phyloP scores from a whole-genome alignment of 1,284 basidiomycete genomes.

The Fistulina hepatica region DNA sequence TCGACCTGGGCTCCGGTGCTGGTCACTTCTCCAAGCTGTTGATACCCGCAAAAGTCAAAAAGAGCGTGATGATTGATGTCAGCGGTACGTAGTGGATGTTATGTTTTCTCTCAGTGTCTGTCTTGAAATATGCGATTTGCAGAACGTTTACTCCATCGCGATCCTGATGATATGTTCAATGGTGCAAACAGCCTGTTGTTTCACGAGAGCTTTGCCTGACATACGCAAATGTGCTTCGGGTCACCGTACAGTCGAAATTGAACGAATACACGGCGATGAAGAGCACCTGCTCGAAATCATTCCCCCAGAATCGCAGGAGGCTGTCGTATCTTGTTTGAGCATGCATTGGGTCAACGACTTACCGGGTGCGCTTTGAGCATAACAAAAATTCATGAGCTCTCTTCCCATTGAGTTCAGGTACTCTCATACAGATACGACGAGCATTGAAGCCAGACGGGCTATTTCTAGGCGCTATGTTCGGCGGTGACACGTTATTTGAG shows the following conservation, averaged over 20 bases:
- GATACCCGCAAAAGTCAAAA: conserved; percentile 60
- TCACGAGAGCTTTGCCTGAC: too few relatives aligned
- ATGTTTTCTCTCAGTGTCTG: conserved; percentile 4
- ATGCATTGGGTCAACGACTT: conserved; percentile 99
- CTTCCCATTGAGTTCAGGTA: conserved; percentile 37
- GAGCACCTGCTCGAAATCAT: conserved; percentile 60
- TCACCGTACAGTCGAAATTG: conserved; percentile 48
- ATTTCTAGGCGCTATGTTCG: conserved; percentile 90
- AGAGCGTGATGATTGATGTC: conserved; percentile 81
- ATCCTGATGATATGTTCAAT: conserved; percentile 65
- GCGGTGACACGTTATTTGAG: conserved; percentile 96
- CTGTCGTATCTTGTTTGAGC: conserved; percentile 83
- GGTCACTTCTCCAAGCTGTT: conserved; percentile 86
- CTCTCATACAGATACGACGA: conserved; percentile 82
- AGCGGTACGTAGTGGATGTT: conserved; percentile 44
- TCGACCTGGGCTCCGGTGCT: conserved; percentile 92
- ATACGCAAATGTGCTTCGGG: conserved; percentile 5
- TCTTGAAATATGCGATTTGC: conserved; percentile 29
- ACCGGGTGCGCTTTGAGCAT: conserved; percentile 58
- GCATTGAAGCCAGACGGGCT: conserved; percentile 87
- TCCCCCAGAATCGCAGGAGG: conserved; percentile 73
- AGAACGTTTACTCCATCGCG: conserved; percentile 61
- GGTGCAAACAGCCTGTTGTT: conserved; percentile 43
- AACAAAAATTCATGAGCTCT: not conserved
- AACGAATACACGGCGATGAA: conserved; percentile 69